Percentiles rank a stretch among this genome's conserved stretches.
Evolutionary conservation across 306 rosid species (phyloP).

Genomic region (Vigna reflexopilosa): DNA sequence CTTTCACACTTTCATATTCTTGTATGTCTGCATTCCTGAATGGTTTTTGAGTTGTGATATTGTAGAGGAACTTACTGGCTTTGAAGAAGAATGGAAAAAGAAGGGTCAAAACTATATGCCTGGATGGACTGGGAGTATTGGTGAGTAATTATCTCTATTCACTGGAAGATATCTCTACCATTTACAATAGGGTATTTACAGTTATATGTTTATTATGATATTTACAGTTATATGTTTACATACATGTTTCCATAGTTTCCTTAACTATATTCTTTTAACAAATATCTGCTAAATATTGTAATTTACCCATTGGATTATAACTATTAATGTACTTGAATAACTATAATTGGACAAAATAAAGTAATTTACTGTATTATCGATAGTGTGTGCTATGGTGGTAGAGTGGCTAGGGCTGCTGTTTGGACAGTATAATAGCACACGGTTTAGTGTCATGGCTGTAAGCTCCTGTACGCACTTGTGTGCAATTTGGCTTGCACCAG

Average conservation of each 20-base stretch:
- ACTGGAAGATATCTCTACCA: slow-evolving; percentile 1
- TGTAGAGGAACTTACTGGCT: slow-evolving; percentile 71
- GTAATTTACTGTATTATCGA: neutral
- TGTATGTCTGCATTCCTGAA: slow-evolving; percentile 17
- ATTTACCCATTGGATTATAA: neutral
- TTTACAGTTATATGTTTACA: slow-evolving; percentile 4
- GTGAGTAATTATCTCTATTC: slow-evolving; percentile 49
- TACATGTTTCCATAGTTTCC: slow-evolving; percentile 3
- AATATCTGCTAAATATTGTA: slow-evolving; percentile 16
- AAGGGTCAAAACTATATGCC: slow-evolving; percentile 68
- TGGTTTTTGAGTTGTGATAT: slow-evolving; percentile 36
- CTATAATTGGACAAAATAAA: slow-evolving; percentile 22
- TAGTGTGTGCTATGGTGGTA: neutral
- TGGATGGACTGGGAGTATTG: slow-evolving; percentile 61
- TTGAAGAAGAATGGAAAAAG: slow-evolving; percentile 81
- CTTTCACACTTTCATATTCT: slow-evolving; percentile 10
- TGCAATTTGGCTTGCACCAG: neutral
- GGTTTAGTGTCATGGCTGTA: neutral
- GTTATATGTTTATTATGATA: neutral
- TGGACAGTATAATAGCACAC: neutral
- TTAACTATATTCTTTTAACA: neutral
- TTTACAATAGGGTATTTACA: neutral
- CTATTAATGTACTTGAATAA: slow-evolving; percentile 14
- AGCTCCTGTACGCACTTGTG: neutral
- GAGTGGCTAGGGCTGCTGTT: neutral